A percentile compares a stretch with the other conserved stretches of the same genome.
Evolutionary conservation across 345 rosid genomes (phyloP).

Genomic region (Salix brachista): DNA sequence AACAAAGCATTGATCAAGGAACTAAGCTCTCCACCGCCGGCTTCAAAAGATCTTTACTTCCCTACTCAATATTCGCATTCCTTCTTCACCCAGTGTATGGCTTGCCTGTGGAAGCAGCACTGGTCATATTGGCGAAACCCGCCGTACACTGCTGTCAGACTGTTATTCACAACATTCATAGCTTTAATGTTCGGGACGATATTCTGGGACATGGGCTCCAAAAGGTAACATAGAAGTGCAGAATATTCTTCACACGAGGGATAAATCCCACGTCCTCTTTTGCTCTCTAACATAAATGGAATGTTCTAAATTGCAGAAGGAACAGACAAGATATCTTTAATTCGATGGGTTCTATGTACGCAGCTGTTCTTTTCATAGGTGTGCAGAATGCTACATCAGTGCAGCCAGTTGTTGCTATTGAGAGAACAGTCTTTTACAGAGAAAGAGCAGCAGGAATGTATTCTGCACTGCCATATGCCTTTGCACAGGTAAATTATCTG

Average conservation of each 20-base stretch:
- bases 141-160: constrained; percentile 47
- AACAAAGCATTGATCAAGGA: constrained; percentile 53
- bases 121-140: constrained; percentile 61
- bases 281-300: not conserved
- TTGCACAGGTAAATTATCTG: constrained; percentile 46
- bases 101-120: constrained; percentile 69
- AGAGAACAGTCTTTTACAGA: constrained; percentile 66
- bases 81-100: constrained; percentile 43
- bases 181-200: constrained; percentile 66
- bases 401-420: constrained; percentile 62
- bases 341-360: constrained; percentile 64
- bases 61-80: constrained; percentile 43
- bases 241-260: not conserved
- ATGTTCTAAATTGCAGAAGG: constrained; percentile 24
- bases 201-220: constrained; percentile 60
- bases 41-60: constrained; percentile 46
- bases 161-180: constrained; percentile 46
- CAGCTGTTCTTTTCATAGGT: constrained; percentile 60
- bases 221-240: constrained; percentile 31
- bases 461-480: constrained; percentile 69
- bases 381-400: constrained; percentile 45
- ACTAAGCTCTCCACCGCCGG: constrained; percentile 37
- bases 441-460: constrained; percentile 78
- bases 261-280: not conserved
- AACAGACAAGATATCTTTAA: constrained; percentile 49